phyloP scores from a whole-genome alignment of 2,329 filamentous ascomycete genomes.

The Neospermospora avenae region DNA sequence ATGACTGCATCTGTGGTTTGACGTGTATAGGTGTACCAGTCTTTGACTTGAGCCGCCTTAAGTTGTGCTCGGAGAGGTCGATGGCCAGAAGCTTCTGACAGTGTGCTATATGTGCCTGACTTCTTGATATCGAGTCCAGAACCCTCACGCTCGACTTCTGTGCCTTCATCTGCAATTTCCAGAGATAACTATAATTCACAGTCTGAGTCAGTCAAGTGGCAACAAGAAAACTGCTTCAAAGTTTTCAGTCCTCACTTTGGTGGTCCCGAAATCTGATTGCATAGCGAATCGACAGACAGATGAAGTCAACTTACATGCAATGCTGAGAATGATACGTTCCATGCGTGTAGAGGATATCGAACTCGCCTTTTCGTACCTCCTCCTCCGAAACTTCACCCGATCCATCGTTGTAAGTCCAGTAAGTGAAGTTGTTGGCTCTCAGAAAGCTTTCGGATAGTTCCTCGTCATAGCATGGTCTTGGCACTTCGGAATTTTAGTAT shows the following conservation, averaged over 20 bases:
- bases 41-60: neutral
- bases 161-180: neutral
- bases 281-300: neutral
- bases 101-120: neutral
- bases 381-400: neutral
- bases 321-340: neutral
- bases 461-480: neutral
- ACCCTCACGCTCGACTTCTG: neutral
- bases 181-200: neutral
- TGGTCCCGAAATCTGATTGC: neutral
- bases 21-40: neutral
- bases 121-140: neutral
- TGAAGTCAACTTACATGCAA: neutral
- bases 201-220: neutral
- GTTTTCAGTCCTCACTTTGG: neutral
- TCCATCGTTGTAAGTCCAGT: neutral
- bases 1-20: neutral
- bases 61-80: neutral
- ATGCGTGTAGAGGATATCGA: neutral
- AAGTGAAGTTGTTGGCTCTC: neutral
- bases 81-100: neutral
- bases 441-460: neutral
- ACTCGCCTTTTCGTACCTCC: neutral
- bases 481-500: no score
- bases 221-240: no score